These are phyloP conservation scores for Phyllachora maydis DNA, from an alignment of 2,329 filamentous ascomycete genomes.

Conservation along the genomic window DNA sequence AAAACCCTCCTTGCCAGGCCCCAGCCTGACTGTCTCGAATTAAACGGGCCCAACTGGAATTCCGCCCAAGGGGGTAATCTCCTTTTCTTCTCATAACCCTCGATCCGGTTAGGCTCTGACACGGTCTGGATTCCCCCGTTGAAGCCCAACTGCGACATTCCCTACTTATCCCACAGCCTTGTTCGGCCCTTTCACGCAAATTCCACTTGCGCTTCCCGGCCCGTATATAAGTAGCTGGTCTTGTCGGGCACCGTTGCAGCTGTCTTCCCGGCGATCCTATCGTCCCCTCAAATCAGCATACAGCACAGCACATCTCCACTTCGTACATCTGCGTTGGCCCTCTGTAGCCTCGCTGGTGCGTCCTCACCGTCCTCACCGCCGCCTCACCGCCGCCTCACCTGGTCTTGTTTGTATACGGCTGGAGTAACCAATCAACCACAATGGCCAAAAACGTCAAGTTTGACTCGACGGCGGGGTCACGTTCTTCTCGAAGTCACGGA, in stretches of 20 bases:
- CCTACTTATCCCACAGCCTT: slow-evolving; percentile 7
- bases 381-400: slow-evolving; percentile 1
- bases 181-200: slow-evolving; percentile 4
- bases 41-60: background rate
- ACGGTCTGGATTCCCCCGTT: slow-evolving; percentile 2
- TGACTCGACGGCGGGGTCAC: slow-evolving; percentile 9
- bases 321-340: no score
- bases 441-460: slow-evolving; percentile 11
- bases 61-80: slow-evolving; percentile 1
- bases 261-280: slow-evolving; percentile 3
- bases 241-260: slow-evolving; percentile 14
- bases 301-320: no score
- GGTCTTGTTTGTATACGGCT: slow-evolving; percentile 2
- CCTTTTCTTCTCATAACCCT: slow-evolving; percentile 1
- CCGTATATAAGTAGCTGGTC: slow-evolving; percentile 8
- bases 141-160: slow-evolving; percentile 2
- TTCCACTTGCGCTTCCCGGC: slow-evolving; percentile 5
- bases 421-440: slow-evolving; percentile 5
- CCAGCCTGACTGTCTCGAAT: background rate
- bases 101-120: slow-evolving; percentile 4
- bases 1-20: background rate
- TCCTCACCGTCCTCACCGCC: slow-evolving; percentile 3
- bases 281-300: slow-evolving; percentile 12
- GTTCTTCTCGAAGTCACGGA: slow-evolving; percentile 1
- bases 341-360: slow-evolving; percentile 6